Evolutionary conservation across 345 rosid genomes (phyloP), one percentile per base, ranked within the genome.

Genomic region (Brassica carinata): DNA sequence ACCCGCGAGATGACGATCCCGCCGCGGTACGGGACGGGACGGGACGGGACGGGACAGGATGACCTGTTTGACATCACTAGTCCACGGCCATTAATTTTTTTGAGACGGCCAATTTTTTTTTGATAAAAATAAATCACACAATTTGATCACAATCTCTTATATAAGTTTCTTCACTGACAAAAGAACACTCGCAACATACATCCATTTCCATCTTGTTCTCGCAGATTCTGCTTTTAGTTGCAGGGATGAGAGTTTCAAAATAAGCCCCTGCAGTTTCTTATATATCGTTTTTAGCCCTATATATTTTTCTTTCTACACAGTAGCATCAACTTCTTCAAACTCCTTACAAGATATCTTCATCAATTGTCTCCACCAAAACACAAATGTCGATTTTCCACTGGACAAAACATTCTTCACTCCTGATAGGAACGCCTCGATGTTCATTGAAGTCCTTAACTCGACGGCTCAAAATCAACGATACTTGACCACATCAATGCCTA

Each of bases 391-490:
- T 51, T 38, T 71, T 62, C 61, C 85, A n/a, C 31, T 81, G 3
- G 51, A 77, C 1, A 14, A 72, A 1, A 72, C 82, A n/a, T 72
- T 89, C 36, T 87, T 79, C 77, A 30, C 81, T 31, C 83, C 78
- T 17, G 19, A 48, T 5, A 84, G 61, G 31, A 86, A 84, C 69
- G 59, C 83, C 6, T 73, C 89, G 3, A 43, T 29, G 26, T 90
- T 86, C 70, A 34, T 61, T 1, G 18, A 85, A 3, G 71, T 90
- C 18, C 80, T 91, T 43, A 57, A 81, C 53, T 83, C 87, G 0
- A 64, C 87, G 0, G 87, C 88, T 7, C 90, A 87, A 27, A 91
- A 91, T 55, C 82, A 71, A 14, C 68, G 88, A 51, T 87, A 64
- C 84, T 38, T 86, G 30, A 48, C 17, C 26, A 84, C 85, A 1